phyloP scores from a whole-genome alignment of 2,329 filamentous ascomycete species.

The Fonsecaea nubica region DNA sequence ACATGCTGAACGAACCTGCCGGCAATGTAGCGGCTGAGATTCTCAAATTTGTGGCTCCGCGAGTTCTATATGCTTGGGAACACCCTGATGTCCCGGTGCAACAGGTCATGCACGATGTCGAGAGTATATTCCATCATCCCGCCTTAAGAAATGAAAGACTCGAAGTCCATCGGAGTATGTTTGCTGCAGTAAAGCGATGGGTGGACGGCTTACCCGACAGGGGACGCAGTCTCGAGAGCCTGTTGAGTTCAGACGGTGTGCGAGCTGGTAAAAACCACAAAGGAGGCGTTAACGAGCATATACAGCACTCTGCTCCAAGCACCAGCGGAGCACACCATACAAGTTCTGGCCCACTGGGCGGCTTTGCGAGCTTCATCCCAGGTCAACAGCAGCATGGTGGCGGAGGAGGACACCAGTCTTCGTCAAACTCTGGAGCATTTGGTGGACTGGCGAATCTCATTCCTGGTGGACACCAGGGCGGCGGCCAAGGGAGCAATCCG shows the following conservation, averaged over 20 bases:
- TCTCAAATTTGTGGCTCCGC: constrained; percentile 84
- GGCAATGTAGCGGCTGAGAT: constrained; percentile 75
- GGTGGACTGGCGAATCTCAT: constrained; percentile 31
- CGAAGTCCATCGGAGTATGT: constrained; percentile 89
- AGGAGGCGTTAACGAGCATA: constrained; percentile 40
- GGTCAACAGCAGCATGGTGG: constrained; percentile 20
- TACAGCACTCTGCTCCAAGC: constrained; percentile 15
- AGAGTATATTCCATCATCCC: constrained; percentile 89
- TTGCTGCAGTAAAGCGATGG: constrained; percentile 82
- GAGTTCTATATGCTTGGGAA: constrained; percentile 91
- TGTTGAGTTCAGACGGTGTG: constrained; percentile 85
- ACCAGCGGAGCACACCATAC: not conserved
- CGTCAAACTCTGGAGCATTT: constrained; percentile 24
- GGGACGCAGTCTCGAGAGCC: constrained; percentile 69
- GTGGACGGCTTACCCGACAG: constrained; percentile 71
- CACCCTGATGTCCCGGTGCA: constrained; percentile 81
- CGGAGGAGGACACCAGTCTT: constrained; percentile 16
- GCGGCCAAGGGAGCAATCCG: constrained; percentile 22
- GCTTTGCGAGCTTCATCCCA: constrained; percentile 13
- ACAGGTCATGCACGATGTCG: constrained; percentile 80
- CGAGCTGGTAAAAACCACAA: constrained; percentile 80
- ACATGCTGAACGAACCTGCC: constrained; percentile 77
- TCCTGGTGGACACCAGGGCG: constrained; percentile 26
- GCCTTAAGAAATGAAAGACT: constrained; percentile 75
- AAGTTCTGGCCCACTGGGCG: constrained; percentile 4